Evolutionary conservation across 495 filamentous ascomycete species (phyloP), one percentile per base, ranked within the genome.

Genomic region (Cercophora samala): DNA sequence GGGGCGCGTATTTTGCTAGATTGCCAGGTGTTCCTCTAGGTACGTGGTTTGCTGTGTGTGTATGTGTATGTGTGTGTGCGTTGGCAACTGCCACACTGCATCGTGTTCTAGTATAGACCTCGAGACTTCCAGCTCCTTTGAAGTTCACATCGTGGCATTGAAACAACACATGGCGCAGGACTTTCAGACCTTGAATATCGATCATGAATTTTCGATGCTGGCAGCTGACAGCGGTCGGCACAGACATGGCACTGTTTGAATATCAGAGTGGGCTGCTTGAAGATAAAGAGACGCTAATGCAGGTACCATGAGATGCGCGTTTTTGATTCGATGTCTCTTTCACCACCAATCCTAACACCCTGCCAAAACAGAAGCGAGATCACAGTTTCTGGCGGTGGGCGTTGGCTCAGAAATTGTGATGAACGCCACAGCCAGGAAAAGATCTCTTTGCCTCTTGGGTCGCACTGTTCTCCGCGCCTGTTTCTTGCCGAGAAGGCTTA

Each of bases 401-500:
- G 58, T 55, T 17, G 52, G 53, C n/a, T 8, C 32, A 58, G 55
- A 56, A 23, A 56, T 56, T 56, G 53, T 23, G 53, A 56, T 56
- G 22, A 56, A 56, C 53, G 53, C 53, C 53, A 60, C 66, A 17
- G 52, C 24, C 5, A 32, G 25, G 23, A 60, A 22, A 58, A 55
- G 18, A 59, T 60, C 32, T 32, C 17, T 26, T 60, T 52, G 11
- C 5, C 25, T 25, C 19, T 65, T 42, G 55, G 54, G 62, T 32
- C n/a, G 32, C 37, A 63, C 4, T 24, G n/a, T 29, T 52, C 51
- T 66, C 60, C 54, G 63, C 55, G 66, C 63, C 61, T 71, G 60
- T 69, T 64, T 66, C 42, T 21, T 65, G 23, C 60, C 60, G 60
- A 68, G 64, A 66, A 64, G 63, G 69, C 64, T 58, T 68, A 68